Evolutionary conservation across 768 basidiomycete genomes (phyloP).

Genomic region (Tylopilus intermedius): DNA sequence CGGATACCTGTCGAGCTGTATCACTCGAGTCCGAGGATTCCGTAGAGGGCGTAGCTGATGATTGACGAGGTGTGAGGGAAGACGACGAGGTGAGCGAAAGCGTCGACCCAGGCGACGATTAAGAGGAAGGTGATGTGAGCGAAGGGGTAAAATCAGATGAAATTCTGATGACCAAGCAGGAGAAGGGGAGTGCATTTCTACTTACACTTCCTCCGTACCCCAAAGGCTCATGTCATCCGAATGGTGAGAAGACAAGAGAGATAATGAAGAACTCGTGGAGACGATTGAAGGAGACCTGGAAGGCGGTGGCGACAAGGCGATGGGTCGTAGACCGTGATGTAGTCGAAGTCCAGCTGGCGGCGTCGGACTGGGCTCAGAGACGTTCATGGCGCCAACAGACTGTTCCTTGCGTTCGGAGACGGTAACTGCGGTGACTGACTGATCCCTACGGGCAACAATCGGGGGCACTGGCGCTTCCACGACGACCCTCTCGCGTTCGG

Average conservation of each 20-base stretch:
- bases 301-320: conserved; percentile 42
- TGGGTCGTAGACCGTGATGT: conserved; percentile 25
- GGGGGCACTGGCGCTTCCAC: too few relatives aligned
- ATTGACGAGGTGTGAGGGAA: conserved; percentile 32
- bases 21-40: conserved; percentile 32
- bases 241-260: conserved; percentile 59
- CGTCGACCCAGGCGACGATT: conserved; percentile 28
- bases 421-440: conserved; percentile 43
- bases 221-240: conserved; percentile 62
- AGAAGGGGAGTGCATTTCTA: conserved; percentile 25
- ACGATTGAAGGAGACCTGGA: conserved; percentile 37
- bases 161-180: conserved; percentile 34
- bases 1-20: conserved; percentile 42
- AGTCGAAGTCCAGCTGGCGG: conserved; percentile 28
- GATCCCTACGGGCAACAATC: conserved; percentile 29
- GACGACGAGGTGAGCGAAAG: conserved; percentile 26
- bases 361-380: conserved; percentile 29
- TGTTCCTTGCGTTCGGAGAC: conserved; percentile 38
- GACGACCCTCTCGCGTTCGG: too few relatives aligned
- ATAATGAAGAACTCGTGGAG: conserved; percentile 33
- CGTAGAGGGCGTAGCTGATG: conserved; percentile 34
- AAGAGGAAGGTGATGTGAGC: conserved; percentile 30
- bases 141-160: conserved; percentile 29
- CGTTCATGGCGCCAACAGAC: conserved; percentile 44
- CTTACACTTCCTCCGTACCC: conserved; percentile 25